Conservation (phyloP, 805 yeast genomes). For the Aciculoconidium aculeatum region DNA sequence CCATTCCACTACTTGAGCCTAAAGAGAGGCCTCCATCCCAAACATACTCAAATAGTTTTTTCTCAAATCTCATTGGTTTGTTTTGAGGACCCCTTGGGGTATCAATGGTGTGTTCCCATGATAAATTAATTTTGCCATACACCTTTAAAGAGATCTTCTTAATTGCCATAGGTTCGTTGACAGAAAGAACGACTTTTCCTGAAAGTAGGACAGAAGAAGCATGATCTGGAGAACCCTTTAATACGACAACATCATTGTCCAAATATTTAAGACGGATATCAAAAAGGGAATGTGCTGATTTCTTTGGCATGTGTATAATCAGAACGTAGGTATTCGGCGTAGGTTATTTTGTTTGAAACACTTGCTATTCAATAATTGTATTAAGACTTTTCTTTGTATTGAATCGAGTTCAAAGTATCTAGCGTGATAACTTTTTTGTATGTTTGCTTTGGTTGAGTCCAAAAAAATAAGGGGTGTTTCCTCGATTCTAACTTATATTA, state of each 20-base stretch:
- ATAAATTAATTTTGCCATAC: slow-evolving; percentile 59
- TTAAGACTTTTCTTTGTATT: too few relatives aligned
- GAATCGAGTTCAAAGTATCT: too few relatives aligned
- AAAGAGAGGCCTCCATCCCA: slow-evolving; percentile 47
- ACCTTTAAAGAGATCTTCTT: slow-evolving; percentile 60
- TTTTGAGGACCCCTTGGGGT: slow-evolving; percentile 41
- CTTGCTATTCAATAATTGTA: too few relatives aligned
- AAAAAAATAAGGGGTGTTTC: too few relatives aligned
- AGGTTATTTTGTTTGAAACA: not conserved
- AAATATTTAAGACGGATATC: slow-evolving; percentile 56
- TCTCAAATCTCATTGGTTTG: slow-evolving; percentile 50
- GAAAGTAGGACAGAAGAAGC: slow-evolving; percentile 72
- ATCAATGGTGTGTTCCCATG: slow-evolving; percentile 53
- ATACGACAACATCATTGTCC: slow-evolving; percentile 72
- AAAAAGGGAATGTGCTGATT: slow-evolving; percentile 26
- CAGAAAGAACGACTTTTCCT: slow-evolving; percentile 74
- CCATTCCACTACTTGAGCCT: slow-evolving; percentile 5
- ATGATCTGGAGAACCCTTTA: slow-evolving; percentile 72
- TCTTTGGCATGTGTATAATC: slow-evolving; percentile 13
- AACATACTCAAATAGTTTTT: slow-evolving; percentile 62
- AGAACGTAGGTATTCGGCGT: not conserved
- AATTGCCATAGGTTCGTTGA: slow-evolving; percentile 68
- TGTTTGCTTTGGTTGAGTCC: too few relatives aligned
- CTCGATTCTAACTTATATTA: too few relatives aligned
- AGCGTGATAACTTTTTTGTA: too few relatives aligned